A percentile compares a stretch with the other conserved stretches of the same genome.
phyloP scores from a whole-genome alignment of 2,329 filamentous ascomycete species.

The Cordyceps fumosorosea region DNA sequence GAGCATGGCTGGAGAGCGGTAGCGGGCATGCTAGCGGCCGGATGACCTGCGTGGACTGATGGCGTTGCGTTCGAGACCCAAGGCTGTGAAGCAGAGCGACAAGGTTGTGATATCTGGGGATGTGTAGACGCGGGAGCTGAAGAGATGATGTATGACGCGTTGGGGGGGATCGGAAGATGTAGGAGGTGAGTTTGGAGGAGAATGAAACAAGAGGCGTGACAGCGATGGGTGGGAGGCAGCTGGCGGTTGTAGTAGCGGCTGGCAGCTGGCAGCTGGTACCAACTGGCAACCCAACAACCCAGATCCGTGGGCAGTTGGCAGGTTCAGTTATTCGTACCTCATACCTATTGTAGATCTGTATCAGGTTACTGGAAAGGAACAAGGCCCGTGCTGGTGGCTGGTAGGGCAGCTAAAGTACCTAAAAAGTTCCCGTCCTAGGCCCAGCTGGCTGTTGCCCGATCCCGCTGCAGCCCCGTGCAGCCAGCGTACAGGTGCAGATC shows the following conservation, averaged over 20 bases:
- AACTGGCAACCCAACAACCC: background rate
- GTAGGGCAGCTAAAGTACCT: no score
- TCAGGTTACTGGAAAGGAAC: no score
- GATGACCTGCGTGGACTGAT: constrained; percentile 6
- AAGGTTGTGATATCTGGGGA: constrained; percentile 1
- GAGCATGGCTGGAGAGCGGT: constrained; percentile 1
- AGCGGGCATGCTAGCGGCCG: constrained; percentile 7
- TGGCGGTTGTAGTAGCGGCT: background rate
- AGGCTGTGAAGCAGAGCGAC: background rate
- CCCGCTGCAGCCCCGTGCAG: no score
- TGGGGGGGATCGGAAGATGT: background rate
- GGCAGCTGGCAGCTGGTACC: background rate
- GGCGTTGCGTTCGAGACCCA: constrained; percentile 9
- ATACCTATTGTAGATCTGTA: no score
- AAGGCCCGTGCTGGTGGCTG: no score
- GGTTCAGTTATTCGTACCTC: background rate
- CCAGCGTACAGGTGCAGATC: background rate
- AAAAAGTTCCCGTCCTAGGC: no score
- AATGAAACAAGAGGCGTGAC: background rate
- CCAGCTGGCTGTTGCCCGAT: no score
- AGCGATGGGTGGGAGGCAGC: constrained; percentile 1
- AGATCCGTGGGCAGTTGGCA: background rate
- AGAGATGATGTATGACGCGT: background rate
- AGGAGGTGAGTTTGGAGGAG: background rate
- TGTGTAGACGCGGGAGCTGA: background rate